These are phyloP conservation scores for Pyrrhoderma lamaoense DNA, from an alignment of 1,284 basidiomycete species.

Conservation along the genomic window DNA sequence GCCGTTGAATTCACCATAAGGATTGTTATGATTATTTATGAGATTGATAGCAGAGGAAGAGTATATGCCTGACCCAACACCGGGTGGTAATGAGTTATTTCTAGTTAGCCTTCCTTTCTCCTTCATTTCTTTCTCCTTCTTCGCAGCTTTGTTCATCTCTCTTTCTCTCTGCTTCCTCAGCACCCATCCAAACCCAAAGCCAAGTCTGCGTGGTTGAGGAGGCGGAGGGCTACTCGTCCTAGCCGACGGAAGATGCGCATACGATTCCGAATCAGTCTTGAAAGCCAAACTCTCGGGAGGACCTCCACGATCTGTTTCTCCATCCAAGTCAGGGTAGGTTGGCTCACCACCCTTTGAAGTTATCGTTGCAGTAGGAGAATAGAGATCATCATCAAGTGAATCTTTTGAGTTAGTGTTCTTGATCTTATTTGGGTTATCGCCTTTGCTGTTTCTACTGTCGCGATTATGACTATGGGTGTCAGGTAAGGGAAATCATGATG, in stretches of 20 bases:
- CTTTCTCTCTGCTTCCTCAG: slow-evolving; percentile 49
- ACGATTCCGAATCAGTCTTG: slow-evolving; percentile 31
- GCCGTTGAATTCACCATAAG: no score
- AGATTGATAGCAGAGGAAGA: no score
- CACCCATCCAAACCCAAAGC: slow-evolving; percentile 59
- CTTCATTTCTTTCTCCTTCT: slow-evolving; percentile 31
- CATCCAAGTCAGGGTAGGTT: no score
- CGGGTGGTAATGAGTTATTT: slow-evolving; percentile 26
- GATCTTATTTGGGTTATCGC: no score
- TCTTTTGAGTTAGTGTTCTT: neutral
- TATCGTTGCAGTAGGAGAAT: slow-evolving; percentile 34
- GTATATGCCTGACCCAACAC: neutral
- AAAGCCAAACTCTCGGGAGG: slow-evolving; percentile 24
- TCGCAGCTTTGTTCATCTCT: slow-evolving; percentile 2
- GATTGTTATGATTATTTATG: neutral
- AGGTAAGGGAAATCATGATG: no score
- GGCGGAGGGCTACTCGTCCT: slow-evolving; percentile 21
- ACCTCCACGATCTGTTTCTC: no score
- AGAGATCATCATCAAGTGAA: slow-evolving; percentile 26
- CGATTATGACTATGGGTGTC: no score
- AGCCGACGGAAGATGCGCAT: slow-evolving; percentile 23
- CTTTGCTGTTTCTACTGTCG: no score
- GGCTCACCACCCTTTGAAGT: slow-evolving; percentile 33
- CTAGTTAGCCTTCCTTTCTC: slow-evolving; percentile 12
- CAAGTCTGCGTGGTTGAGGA: slow-evolving; percentile 33